phyloP scores from a whole-genome alignment of 768 basidiomycete genomes.

The Leccinum aurantiacum region DNA sequence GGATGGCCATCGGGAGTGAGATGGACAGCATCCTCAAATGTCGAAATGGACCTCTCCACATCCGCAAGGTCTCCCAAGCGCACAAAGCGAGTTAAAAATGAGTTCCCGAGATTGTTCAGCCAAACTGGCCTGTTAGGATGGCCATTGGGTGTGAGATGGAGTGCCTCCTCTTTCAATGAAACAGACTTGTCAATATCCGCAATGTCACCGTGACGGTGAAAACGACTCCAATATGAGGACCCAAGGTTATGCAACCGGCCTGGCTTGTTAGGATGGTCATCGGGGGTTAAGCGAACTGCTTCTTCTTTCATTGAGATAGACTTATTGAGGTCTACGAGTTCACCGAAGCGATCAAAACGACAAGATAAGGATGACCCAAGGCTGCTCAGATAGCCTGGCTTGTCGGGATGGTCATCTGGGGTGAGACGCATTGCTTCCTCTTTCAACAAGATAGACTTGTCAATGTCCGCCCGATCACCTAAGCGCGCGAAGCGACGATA shows the following conservation, averaged over 20 bases:
- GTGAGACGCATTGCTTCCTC: neutral
- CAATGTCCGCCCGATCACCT: neutral
- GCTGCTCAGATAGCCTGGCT: neutral
- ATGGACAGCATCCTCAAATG: neutral
- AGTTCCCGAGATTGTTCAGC: neutral
- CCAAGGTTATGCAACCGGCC: neutral
- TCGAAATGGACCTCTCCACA: neutral
- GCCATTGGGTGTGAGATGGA: neutral
- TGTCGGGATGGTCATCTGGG: neutral
- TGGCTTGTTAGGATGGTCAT: neutral
- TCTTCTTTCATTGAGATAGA: neutral
- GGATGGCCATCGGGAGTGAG: neutral
- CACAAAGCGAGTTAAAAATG: neutral
- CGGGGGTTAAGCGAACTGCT: neutral
- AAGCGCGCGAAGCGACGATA: neutral
- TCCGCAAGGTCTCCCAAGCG: neutral
- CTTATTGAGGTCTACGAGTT: neutral
- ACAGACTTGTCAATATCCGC: neutral
- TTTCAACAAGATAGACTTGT: neutral
- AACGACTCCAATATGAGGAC: neutral
- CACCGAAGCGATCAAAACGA: neutral
- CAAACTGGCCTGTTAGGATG: neutral
- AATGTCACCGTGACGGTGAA: neutral
- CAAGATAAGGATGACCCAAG: neutral
- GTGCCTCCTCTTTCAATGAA: neutral